A percentile compares a stretch with the other conserved stretches of the same genome.
Evolutionary conservation across 352 stramenopile species (phyloP).

Genomic region (Phytophthora boehmeriae): DNA sequence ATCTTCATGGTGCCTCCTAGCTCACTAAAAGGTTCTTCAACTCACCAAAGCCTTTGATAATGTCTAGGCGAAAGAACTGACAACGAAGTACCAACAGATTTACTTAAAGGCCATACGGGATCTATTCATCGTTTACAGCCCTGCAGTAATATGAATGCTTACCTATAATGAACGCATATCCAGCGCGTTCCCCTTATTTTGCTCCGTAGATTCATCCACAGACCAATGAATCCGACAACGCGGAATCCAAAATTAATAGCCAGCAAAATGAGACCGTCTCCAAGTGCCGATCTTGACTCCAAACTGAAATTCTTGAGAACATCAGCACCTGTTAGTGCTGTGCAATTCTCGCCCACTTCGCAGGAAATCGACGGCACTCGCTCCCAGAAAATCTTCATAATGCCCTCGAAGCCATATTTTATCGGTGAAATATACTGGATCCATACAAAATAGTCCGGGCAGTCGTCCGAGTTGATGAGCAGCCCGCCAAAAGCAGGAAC

Average conservation of each 20-base stretch:
- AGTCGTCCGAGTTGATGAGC: constrained; percentile 48
- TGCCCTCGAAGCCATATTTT: constrained; percentile 50
- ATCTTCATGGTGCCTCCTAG: too few species aligned
- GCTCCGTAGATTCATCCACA: constrained; percentile 24
- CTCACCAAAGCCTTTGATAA: too few species aligned
- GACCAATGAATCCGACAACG: constrained; percentile 24
- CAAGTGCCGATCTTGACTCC: constrained; percentile 12
- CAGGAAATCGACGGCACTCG: constrained; percentile 43
- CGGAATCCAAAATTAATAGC: constrained; percentile 38
- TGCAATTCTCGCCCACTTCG: constrained; percentile 30
- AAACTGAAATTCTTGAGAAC: constrained; percentile 44
- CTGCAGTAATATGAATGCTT: too few species aligned
- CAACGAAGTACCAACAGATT: too few species aligned
- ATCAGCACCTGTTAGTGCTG: constrained; percentile 26
- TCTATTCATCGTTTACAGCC: too few species aligned
- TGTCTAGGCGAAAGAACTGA: too few species aligned
- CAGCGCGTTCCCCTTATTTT: too few species aligned
- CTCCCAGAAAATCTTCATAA: constrained; percentile 61
- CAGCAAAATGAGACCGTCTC: constrained; percentile 26
- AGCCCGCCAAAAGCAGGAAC: constrained; percentile 56
- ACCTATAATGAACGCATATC: too few species aligned
- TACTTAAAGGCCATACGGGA: too few species aligned
- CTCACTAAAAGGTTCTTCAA: too few species aligned
- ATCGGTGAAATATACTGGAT: constrained; percentile 52
- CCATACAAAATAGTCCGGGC: constrained; percentile 52